Evolutionary conservation across 2,329 filamentous ascomycete genomes (phyloP).

Genomic region (Trichophyton simii): DNA sequence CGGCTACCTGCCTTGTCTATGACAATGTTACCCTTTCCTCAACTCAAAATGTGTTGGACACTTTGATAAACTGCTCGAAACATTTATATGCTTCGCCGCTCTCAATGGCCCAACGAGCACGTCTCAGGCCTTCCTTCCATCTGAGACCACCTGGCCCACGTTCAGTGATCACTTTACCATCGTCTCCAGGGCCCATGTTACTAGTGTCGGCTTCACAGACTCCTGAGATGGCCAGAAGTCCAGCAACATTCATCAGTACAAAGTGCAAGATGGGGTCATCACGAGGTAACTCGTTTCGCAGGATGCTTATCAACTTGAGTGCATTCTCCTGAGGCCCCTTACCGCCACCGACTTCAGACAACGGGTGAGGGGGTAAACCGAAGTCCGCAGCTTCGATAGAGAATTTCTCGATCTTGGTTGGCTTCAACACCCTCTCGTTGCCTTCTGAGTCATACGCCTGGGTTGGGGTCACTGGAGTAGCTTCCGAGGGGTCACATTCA

Average conservation of each 20-base stretch:
- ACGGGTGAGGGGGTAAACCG: slow-evolving; percentile 60
- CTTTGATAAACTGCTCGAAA: slow-evolving; percentile 71
- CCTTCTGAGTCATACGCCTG: slow-evolving; percentile 27
- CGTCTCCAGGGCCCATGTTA: slow-evolving; percentile 66
- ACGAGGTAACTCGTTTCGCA: slow-evolving; percentile 57
- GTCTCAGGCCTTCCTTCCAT: slow-evolving; percentile 88
- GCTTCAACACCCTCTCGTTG: slow-evolving; percentile 25
- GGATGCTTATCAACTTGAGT: slow-evolving; percentile 62
- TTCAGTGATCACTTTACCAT: slow-evolving; percentile 68
- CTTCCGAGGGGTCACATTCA: slow-evolving; percentile 36
- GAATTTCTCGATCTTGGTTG: slow-evolving; percentile 56
- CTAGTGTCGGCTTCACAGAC: slow-evolving; percentile 74
- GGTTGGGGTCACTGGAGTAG: slow-evolving; percentile 20
- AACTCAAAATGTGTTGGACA: slow-evolving; percentile 48
- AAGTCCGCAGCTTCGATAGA: slow-evolving; percentile 73
- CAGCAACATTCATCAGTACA: slow-evolving; percentile 85
- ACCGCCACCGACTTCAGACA: slow-evolving; percentile 68
- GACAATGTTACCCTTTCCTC: slow-evolving; percentile 7
- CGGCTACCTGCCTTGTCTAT: neutral
- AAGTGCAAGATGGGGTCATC: slow-evolving; percentile 85
- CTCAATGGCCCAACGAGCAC: slow-evolving; percentile 75
- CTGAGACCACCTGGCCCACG: slow-evolving; percentile 71
- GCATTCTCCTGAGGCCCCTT: slow-evolving; percentile 83
- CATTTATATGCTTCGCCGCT: slow-evolving; percentile 76
- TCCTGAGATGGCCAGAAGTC: slow-evolving; percentile 72